Base-by-base conservation (phyloP, 805 yeast species). In the Komagataella pastoris region DNA sequence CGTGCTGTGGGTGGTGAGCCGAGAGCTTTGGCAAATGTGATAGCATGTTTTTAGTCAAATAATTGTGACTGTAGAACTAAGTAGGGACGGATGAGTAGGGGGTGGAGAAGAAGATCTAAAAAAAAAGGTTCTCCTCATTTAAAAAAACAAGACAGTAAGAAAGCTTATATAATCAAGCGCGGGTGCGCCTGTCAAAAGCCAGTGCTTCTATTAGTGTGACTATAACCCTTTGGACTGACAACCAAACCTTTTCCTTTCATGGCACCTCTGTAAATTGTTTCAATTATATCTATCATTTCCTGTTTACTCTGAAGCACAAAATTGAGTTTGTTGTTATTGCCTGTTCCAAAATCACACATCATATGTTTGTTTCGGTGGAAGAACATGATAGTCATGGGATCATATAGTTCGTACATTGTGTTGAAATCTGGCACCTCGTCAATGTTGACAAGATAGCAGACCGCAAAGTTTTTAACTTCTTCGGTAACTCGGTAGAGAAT, bases 321-420 rank as follows among this genome's bases (percentile, higher is more conserved):
- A 61, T 88, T 89, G 70, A 93, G 71, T 72, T 93, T 91, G 72
- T 93, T 93, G 67, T 93, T 93, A 63, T 93, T 89, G 36, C 99
- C 99, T 0, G 98, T 93, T 2, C 99, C 99, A 65, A 90, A 89
- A 71, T 93, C 99, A 67, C 97, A 88, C 95, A 93, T 81, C 95
- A 91, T 90, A 65, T 91, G 98, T 64, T 88, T 85, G 68, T 91
- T 91, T 50, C 95, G 72, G 68, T 77, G 88, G 65, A 93, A 51
- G 91, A 62, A 90, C 98, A 93, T 93, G 50, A 93, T 73, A 47
- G 96, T 83, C 74, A 88, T 78, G 14, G 96, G 95, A 59, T 90
- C 98, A 62, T 83, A 86, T 47, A 89, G 68, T 63, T 88, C 96
- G 63, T 89, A 89, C 91, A 88, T 87, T 61, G 79, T 74, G 58